Evolutionary conservation across 1,284 basidiomycete genomes (phyloP).

Genomic region (Leccinum solheimii): DNA sequence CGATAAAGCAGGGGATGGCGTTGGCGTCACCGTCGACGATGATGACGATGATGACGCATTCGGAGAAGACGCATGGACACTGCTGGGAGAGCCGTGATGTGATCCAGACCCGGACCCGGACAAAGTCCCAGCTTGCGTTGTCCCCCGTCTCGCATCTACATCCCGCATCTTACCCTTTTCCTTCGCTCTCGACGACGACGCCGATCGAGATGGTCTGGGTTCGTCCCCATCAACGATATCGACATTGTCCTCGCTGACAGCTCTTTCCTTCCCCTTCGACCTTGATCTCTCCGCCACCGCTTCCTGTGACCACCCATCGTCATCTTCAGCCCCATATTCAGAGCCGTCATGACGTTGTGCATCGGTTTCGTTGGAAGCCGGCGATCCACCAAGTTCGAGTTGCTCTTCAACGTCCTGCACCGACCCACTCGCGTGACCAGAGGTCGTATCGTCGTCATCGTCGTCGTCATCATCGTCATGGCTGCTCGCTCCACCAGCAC

Average conservation of each 20-base stretch:
- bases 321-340: constrained; percentile 21
- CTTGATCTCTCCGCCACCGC: constrained; percentile 19
- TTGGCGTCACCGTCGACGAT: constrained; percentile 8
- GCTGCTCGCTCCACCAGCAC: not conserved
- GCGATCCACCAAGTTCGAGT: constrained; percentile 3
- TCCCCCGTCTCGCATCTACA: constrained; percentile 9
- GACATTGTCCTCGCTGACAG: constrained; percentile 9
- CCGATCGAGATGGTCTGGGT: not conserved
- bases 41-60: not conserved
- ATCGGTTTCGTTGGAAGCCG: not conserved
- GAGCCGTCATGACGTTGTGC: constrained; percentile 6
- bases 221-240: constrained; percentile 12
- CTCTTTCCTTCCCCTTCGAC: constrained; percentile 30
- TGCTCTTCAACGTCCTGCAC: constrained; percentile 4
- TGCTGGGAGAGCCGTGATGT: constrained; percentile 11
- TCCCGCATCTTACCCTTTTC: constrained; percentile 30
- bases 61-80: constrained; percentile 7
- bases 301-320: constrained; percentile 27
- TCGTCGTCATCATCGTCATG: not conserved
- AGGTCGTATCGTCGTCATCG: not conserved
- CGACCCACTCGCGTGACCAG: constrained; percentile 1
- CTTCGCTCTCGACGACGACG: constrained; percentile 11
- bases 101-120: constrained; percentile 10
- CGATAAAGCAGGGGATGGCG: constrained; percentile 2
- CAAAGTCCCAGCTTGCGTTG: constrained; percentile 6